Percentiles rank a stretch among this genome's conserved stretches.
Conservation (phyloP, 140 eudicot species). For the Bidens hawaiensis region DNA sequence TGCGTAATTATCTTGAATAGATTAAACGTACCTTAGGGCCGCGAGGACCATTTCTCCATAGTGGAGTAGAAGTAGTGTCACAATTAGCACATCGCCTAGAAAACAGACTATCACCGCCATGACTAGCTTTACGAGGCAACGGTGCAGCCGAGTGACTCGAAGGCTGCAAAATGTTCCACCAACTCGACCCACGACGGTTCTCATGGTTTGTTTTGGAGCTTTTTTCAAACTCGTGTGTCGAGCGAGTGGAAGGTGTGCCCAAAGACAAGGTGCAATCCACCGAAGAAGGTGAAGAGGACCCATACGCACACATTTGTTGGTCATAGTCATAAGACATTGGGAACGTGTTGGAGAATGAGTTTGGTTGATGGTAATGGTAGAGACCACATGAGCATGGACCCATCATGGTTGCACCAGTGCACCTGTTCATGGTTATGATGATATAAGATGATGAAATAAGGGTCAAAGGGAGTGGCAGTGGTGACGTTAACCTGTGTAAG, state of each 20-base stretch:
- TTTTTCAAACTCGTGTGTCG: conserved; percentile 14
- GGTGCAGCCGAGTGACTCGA: conserved; percentile 26
- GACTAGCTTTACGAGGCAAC: conserved; percentile 24
- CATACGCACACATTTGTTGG: conserved; percentile 26
- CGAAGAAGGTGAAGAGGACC: conserved; percentile 43
- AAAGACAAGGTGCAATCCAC: conserved; percentile 94
- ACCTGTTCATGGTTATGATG: conserved; percentile 45
- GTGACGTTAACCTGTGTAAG: conserved; percentile 5
- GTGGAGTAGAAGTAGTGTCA: conserved; percentile 97
- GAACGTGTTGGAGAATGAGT: conserved; percentile 14
- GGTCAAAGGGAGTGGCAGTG: conserved; percentile 37
- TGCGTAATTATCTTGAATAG: too few species aligned
- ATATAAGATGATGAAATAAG: conserved; percentile 47
- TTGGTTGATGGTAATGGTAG: conserved; percentile 24
- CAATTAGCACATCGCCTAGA: conserved; percentile 94
- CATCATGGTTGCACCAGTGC: conserved; percentile 41
- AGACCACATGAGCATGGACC: conserved; percentile 46
- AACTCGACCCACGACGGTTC: conserved; percentile 39
- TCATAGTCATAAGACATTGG: conserved; percentile 34
- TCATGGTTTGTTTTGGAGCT: conserved; percentile 22
- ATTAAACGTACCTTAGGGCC: conserved; percentile 85
- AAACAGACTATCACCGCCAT: conserved; percentile 56
- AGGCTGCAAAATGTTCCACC: conserved; percentile 71
- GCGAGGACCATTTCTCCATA: conserved; percentile 96
- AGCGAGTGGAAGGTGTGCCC: conserved; percentile 89